Evolutionary conservation across 2,329 filamentous ascomycete genomes (phyloP).

Genomic region (Botryotinia convoluta): DNA sequence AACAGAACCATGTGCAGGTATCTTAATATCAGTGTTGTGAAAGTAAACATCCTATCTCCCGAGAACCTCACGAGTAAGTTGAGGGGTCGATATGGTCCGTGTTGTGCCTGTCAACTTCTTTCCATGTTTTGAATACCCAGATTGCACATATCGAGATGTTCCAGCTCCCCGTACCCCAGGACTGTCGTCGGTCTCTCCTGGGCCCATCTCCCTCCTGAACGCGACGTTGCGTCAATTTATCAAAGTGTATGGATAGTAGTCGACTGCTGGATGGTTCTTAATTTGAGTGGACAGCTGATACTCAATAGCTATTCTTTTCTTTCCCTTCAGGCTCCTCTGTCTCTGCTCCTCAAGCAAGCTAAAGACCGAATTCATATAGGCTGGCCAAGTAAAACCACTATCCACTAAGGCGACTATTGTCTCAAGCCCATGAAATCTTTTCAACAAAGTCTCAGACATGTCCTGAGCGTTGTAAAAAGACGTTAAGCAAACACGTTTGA

Average conservation of each 20-base stretch:
- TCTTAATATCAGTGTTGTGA: not conserved
- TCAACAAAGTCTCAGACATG: not conserved
- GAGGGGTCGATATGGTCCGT: not conserved
- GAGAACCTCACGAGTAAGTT: not conserved
- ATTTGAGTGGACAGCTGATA: not conserved
- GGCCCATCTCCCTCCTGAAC: not conserved
- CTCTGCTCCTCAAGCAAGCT: not conserved
- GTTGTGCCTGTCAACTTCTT: not conserved
- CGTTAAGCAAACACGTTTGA: not conserved
- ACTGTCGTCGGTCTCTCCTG: not conserved
- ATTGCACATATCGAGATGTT: not conserved
- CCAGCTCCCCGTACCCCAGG: not conserved
- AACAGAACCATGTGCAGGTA: not conserved
- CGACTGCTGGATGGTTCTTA: not conserved
- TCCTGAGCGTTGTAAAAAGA: not conserved
- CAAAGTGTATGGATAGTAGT: not conserved
- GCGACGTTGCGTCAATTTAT: not conserved
- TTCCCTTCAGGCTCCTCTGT: not conserved
- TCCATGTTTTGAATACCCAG: not conserved
- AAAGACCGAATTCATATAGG: not conserved
- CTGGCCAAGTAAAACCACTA: not conserved
- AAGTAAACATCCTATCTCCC: not conserved
- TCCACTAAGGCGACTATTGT: not conserved
- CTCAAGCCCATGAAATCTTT: not conserved
- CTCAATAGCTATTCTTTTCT: not conserved